Percentiles rank a stretch among this genome's conserved stretches.
phyloP scores from a whole-genome alignment of 1,139 yeast species.

The Pneumocystis oryctolagi region DNA sequence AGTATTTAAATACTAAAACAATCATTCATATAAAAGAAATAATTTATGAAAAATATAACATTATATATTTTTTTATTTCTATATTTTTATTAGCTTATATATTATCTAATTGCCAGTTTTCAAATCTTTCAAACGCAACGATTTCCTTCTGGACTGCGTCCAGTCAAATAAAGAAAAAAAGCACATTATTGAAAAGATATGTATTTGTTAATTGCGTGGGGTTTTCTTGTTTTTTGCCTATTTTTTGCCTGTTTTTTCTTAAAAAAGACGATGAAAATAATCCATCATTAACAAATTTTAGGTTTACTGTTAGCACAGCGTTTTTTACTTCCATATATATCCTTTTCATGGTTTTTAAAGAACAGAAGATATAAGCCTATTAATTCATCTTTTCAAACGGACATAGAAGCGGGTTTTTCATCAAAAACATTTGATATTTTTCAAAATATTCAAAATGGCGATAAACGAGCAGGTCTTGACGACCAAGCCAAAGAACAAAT shows the following conservation, averaged over 20 bases:
- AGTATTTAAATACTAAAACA: too few relatives aligned
- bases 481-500: conserved; percentile 40
- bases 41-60: too few relatives aligned
- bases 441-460: conserved; percentile 34
- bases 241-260: background rate
- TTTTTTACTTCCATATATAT: background rate
- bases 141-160: too few relatives aligned
- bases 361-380: background rate
- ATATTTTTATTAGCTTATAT: background rate
- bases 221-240: background rate
- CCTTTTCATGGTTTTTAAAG: background rate
- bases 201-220: background rate
- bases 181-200: background rate
- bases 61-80: too few relatives aligned
- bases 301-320: background rate
- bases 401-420: conserved; percentile 49
- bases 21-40: too few relatives aligned
- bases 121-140: too few relatives aligned
- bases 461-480: conserved; percentile 48
- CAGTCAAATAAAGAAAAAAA: background rate
- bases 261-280: background rate
- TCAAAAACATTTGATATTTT: conserved; percentile 46
- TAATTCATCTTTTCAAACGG: conserved; percentile 35
- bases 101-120: too few relatives aligned
- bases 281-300: background rate